Evolutionary conservation across 2,329 filamentous ascomycete genomes (phyloP).

Genomic region (Madurella mycetomatis): DNA sequence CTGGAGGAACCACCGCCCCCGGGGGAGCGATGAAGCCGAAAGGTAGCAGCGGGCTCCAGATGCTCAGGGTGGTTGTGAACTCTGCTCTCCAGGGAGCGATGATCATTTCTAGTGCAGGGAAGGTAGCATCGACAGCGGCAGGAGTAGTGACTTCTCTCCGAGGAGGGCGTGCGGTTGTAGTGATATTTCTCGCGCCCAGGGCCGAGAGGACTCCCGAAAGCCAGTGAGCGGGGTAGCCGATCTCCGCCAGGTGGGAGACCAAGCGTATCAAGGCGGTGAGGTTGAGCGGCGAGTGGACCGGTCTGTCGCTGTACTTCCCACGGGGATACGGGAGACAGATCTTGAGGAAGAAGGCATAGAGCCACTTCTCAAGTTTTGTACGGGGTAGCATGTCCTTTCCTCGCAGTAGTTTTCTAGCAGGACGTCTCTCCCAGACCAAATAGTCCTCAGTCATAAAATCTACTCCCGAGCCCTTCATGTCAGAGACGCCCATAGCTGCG

Average conservation of each 20-base stretch:
- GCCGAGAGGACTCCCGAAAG: constrained; percentile 20
- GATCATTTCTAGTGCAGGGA: constrained; percentile 5
- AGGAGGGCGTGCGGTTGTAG: constrained; percentile 24
- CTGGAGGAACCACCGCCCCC: background rate
- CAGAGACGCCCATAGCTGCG: no score
- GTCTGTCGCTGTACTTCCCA: constrained; percentile 9
- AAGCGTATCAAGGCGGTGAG: constrained; percentile 23
- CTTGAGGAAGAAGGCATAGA: constrained; percentile 26
- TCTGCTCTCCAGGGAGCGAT: constrained; percentile 22
- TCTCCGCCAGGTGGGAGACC: constrained; percentile 18
- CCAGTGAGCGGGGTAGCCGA: constrained; percentile 30
- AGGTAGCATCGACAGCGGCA: constrained; percentile 1
- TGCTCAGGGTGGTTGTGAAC: constrained; percentile 21
- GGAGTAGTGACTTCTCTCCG: constrained; percentile 11
- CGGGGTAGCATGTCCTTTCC: constrained; percentile 16
- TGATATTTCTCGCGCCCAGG: constrained; percentile 20
- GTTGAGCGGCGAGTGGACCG: constrained; percentile 27
- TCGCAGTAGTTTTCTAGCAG: constrained; percentile 2
- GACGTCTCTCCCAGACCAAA: constrained; percentile 17
- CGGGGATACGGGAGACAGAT: constrained; percentile 25
- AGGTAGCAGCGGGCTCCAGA: constrained; percentile 22
- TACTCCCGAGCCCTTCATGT: background rate
- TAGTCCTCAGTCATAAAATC: constrained; percentile 20
- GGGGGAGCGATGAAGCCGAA: constrained; percentile 18
- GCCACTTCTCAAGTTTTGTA: constrained; percentile 24